phyloP scores from a whole-genome alignment of 208 protist species.

The Leishmania arabica region DNA sequence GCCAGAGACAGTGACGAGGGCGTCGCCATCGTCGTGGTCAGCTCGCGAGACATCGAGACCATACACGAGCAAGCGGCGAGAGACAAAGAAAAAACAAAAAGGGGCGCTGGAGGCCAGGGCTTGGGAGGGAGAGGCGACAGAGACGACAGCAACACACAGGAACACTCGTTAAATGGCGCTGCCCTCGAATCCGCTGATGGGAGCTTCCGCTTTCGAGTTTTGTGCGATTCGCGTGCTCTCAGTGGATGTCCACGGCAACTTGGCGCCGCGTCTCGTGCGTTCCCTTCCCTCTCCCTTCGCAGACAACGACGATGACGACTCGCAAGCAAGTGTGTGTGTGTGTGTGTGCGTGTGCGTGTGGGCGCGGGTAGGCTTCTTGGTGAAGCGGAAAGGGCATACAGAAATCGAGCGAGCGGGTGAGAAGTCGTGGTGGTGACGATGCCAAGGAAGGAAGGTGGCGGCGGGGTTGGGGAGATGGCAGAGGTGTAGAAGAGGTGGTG shows the following conservation, averaged over 20 bases:
- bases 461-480: neutral
- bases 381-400: neutral
- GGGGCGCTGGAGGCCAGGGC: neutral
- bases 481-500: neutral
- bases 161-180: neutral
- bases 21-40: conserved; percentile 4
- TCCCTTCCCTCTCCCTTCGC: neutral
- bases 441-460: neutral
- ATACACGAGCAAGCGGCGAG: neutral
- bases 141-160: neutral
- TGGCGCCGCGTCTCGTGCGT: neutral
- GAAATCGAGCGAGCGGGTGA: neutral
- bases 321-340: no score
- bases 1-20: conserved; percentile 2
- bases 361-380: neutral
- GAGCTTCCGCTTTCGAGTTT: neutral
- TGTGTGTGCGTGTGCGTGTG: neutral
- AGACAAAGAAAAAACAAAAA: neutral
- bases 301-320: no score
- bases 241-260: neutral
- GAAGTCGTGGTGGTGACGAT: neutral
- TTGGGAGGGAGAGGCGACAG: neutral
- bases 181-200: neutral
- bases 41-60: neutral
- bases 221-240: neutral